Evolutionary conservation across 495 filamentous ascomycete genomes (phyloP), one percentile per base, ranked within the genome.

Genomic region (Hypoxylon cercidicola): DNA sequence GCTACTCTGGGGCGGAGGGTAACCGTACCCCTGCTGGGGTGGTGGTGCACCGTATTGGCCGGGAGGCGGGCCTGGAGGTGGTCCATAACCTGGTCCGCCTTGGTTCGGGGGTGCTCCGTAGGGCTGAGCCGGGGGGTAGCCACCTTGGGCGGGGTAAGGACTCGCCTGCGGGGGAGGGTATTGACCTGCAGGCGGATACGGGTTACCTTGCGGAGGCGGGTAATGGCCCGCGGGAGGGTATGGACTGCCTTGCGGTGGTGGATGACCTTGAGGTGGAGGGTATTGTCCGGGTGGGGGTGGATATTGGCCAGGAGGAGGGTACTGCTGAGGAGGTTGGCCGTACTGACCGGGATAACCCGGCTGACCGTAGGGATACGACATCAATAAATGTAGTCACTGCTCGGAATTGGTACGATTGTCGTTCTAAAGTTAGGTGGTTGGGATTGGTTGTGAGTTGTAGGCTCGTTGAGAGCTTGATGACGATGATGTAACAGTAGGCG

Each of bases 271-370:
- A 5, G 60, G 23, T 39, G 55, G 52, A 12, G 62, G 62, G 43
- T 60, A 34, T 45, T 41, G 16, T 44, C 25, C 20, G 1, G 34
- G 48, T 13, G 56, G 44, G 55, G 55, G 19, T 49, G 78, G 71
- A 28, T 72, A 72, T 25, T 81, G 79, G 25, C 78, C 78, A n/a
- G 70, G 70, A n/a, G 75, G 78, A 54, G 77, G 75, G 30, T 79
- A 78, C 56, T 70, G 69, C 19, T 74, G 79, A 12, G 69, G 75
- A 46, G 72, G 54, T 53, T 61, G 73, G 45, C 70, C 70, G 54
- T 72, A 75, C 39, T 64, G 68, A 9, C 64, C 64, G 34, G 57
- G 59, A 58, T 68, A 59, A 9, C 52, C 53, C 58, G 54, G 54
- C 49, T 72, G 69, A 10, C 69, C 62, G 48, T 64, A 65, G 12